Base-by-base conservation (phyloP, 352 stramenopile genomes). In the Phytophthora lateralis region DNA sequence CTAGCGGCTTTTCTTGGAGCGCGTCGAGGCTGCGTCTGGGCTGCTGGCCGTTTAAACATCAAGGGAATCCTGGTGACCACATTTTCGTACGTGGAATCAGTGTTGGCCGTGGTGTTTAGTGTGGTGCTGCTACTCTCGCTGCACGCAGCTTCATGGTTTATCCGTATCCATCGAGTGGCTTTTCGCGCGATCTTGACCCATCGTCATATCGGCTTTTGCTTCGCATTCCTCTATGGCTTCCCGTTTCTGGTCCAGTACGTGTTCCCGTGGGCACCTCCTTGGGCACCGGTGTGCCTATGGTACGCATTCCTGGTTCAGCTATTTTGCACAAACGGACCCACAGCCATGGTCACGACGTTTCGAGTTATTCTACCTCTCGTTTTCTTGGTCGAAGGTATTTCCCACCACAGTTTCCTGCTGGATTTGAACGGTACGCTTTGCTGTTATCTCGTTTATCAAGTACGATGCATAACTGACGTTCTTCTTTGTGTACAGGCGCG, bases 251-350 rank as follows among this genome's bases (percentile, higher is more conserved):
- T 96, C 34, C 82, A 93, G 57, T 91, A 95, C 51, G 82, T 95
- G 24, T 91, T 96, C 47, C 83, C 88, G 15, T 96, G 88, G 88
- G 88, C 88, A 0, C 88, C 88, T 45, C 88, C 88, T 46, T 96
- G 88, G 88, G 88, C 85, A 0, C 86, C 88, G 0, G 88, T 96
- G 21, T 96, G 88, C 44, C 78, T 96, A 1, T 96, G 88, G 88
- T 96, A 96, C 46, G 87, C 88, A 14, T 96, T 96, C 65, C 70
- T 96, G 12, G 85, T 95, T 17, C 88, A 96, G 55, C 65, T 96
- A 9, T 95, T 95, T 51, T 95, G 87, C 50, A 92, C 87, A 27
- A 91, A 84, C 18, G 86, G 87, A 1, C 63, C 88, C 9, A 89
- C 85, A 0, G 85, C 88, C 1, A 96, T 95, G 86, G 83, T 94